These are phyloP conservation scores for Solanum megistacrolobum DNA, from an alignment of 257 asterid species.

Conservation along the genomic window DNA sequence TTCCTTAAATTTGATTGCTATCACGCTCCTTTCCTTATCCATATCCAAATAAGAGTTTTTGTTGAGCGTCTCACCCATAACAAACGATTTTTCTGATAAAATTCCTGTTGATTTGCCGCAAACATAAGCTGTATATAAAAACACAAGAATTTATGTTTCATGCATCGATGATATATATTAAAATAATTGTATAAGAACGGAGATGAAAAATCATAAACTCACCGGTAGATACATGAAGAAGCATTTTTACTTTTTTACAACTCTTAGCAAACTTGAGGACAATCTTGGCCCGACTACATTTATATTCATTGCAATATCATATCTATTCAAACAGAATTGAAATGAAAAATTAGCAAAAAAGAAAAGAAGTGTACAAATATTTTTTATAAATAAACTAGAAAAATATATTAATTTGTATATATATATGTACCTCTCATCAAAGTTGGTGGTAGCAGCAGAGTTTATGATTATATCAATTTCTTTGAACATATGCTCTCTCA, in stretches of 20 bases:
- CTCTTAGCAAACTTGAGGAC: slow-evolving; percentile 7
- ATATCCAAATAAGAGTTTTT: slow-evolving; percentile 30
- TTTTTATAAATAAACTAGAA: not conserved
- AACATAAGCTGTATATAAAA: slow-evolving; percentile 23
- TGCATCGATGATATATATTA: not conserved
- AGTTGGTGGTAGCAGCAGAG: slow-evolving; percentile 56
- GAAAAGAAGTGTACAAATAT: not conserved
- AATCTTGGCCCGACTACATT: slow-evolving; percentile 2
- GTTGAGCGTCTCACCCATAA: slow-evolving; percentile 31
- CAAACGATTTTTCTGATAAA: slow-evolving; percentile 22
- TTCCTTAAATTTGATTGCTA: slow-evolving; percentile 15
- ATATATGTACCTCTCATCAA: slow-evolving; percentile 12
- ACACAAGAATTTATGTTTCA: not conserved
- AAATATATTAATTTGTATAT: not conserved
- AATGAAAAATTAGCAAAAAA: not conserved
- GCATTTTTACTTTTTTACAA: slow-evolving; percentile 1
- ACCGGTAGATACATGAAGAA: slow-evolving; percentile 13
- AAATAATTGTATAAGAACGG: not conserved
- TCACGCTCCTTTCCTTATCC: slow-evolving; percentile 20
- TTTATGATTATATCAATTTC: slow-evolving; percentile 39
- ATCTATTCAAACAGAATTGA: not conserved
- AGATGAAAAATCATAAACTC: not conserved
- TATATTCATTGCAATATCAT: not conserved
- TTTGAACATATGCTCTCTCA: slow-evolving; percentile 21
- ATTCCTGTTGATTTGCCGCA: slow-evolving; percentile 27